phyloP scores from a whole-genome alignment of 140 eudicot genomes.

The Stevia rebaudiana region DNA sequence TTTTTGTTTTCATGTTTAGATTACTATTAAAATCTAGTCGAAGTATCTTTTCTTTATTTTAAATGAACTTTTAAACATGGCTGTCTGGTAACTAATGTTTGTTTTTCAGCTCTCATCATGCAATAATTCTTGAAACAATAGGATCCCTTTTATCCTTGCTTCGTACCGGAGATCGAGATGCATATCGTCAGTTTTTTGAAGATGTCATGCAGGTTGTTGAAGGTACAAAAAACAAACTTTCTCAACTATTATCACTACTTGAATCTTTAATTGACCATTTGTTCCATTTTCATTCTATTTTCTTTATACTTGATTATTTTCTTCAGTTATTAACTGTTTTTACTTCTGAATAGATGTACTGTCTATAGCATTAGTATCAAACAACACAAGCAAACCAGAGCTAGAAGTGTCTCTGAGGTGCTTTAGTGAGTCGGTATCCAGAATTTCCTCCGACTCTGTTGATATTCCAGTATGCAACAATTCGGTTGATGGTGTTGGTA shows the following conservation, averaged over 20 bases:
- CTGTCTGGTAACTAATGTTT: slow-evolving; percentile 8
- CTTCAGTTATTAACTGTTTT: not conserved
- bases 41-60: not conserved
- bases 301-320: not conserved
- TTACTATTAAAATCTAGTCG: not conserved
- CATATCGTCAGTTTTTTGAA: slow-evolving; percentile 74
- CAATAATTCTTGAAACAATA: slow-evolving; percentile 65
- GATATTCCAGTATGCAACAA: slow-evolving; percentile 60
- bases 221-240: slow-evolving; percentile 40
- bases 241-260: not conserved
- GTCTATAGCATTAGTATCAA: slow-evolving; percentile 41
- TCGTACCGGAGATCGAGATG: slow-evolving; percentile 84
- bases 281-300: not conserved
- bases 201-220: slow-evolving; percentile 55
- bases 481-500: slow-evolving; percentile 56
- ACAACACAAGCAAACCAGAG: slow-evolving; percentile 30
- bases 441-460: slow-evolving; percentile 39
- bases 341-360: slow-evolving; percentile 47
- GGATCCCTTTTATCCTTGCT: slow-evolving; percentile 80
- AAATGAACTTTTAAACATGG: slow-evolving; percentile 4
- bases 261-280: not conserved
- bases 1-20: not conserved
- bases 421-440: slow-evolving; percentile 50
- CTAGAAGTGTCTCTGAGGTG: slow-evolving; percentile 51
- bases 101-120: slow-evolving; percentile 63